Conservation (phyloP, 345 rosid genomes). For the Citrus sp. region DNA sequence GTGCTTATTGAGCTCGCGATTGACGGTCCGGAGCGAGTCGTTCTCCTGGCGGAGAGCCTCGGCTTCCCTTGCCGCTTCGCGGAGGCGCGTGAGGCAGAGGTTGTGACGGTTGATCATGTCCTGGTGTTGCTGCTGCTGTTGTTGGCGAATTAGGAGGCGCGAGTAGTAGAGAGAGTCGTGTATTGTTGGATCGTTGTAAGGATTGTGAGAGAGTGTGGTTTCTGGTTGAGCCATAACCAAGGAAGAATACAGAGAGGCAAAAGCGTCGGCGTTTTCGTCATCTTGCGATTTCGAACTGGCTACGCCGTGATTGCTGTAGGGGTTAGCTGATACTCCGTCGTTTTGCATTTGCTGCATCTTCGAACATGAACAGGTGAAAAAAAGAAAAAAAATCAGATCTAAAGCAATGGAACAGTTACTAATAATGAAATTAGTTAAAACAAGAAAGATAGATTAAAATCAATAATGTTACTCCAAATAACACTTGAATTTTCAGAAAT, state of each 20-base stretch:
- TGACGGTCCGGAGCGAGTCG: constrained; percentile 36
- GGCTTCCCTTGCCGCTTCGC: constrained; percentile 34
- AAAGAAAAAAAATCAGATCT: constrained; percentile 7
- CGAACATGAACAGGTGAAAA: not conserved
- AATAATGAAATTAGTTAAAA: not conserved
- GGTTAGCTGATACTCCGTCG: constrained; percentile 15
- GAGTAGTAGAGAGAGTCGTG: constrained; percentile 22
- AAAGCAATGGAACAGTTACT: constrained; percentile 1
- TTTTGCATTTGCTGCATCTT: constrained; percentile 24
- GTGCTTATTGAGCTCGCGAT: constrained; percentile 43
- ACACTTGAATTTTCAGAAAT: constrained; percentile 3
- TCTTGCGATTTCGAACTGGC: not conserved
- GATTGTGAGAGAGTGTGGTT: not conserved
- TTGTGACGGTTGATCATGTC: constrained; percentile 47
- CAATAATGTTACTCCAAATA: not conserved
- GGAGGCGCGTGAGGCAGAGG: constrained; percentile 43
- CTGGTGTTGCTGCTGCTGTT: constrained; percentile 25
- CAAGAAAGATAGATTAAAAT: not conserved
- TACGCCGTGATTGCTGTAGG: constrained; percentile 11
- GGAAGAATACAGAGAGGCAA: constrained; percentile 23
- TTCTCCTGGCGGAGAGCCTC: constrained; percentile 46
- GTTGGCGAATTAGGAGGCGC: constrained; percentile 34
- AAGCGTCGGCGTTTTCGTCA: constrained; percentile 16
- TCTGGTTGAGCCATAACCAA: constrained; percentile 11
- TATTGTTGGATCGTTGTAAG: constrained; percentile 5